phyloP scores from a whole-genome alignment of 345 rosid genomes.

The Pseudoturritis turrita region DNA sequence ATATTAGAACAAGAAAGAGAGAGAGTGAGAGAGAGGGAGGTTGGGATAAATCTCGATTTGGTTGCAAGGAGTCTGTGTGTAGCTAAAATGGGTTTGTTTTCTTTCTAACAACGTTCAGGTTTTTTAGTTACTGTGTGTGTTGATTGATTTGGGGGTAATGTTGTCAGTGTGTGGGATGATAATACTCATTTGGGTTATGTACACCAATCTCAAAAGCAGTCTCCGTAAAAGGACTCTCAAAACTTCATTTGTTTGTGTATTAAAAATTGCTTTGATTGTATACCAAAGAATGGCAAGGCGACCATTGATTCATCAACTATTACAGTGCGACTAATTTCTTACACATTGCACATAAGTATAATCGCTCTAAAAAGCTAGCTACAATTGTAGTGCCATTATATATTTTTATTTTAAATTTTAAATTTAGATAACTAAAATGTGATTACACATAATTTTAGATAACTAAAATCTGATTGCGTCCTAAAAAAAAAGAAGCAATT shows the following conservation, averaged over 20 bases:
- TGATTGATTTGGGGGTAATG: slow-evolving; percentile 20
- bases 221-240: background rate
- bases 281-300: too few species aligned
- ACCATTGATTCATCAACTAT: too few species aligned
- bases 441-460: too few species aligned
- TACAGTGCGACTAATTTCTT: too few species aligned
- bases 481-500: too few species aligned
- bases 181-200: background rate
- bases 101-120: slow-evolving; percentile 8
- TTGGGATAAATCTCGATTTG: background rate
- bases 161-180: slow-evolving; percentile 5
- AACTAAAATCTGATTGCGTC: too few species aligned
- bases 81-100: slow-evolving; percentile 10
- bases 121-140: slow-evolving; percentile 12
- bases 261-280: background rate
- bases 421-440: too few species aligned
- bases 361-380: too few species aligned
- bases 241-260: background rate
- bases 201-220: background rate
- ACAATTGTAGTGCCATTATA: too few species aligned
- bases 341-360: too few species aligned
- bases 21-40: background rate
- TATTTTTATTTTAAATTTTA: too few species aligned
- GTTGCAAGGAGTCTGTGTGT: slow-evolving; percentile 5
- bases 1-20: slow-evolving; percentile 7